Conservation (phyloP, 768 basidiomycete genomes). For the Podaxis sp. region DNA sequence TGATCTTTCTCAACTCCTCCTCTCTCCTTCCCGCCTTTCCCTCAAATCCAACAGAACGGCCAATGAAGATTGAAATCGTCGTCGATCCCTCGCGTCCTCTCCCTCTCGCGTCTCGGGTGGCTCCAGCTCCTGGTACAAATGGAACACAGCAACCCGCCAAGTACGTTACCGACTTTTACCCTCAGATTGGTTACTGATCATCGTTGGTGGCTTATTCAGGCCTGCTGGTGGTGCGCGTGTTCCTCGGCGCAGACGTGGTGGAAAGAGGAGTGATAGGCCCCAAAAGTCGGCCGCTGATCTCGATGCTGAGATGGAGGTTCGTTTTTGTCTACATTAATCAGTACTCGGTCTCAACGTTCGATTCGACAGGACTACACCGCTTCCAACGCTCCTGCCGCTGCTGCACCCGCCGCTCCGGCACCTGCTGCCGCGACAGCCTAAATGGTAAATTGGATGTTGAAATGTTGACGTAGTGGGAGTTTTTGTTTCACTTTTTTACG, state of each 20-base stretch:
- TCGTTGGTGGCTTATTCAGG: conserved; percentile 10
- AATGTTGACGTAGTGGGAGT: not conserved
- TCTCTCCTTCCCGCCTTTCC: conserved; percentile 34
- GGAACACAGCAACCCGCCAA: conserved; percentile 22
- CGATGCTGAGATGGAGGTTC: conserved; percentile 97
- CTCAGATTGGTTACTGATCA: not conserved
- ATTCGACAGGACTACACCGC: conserved; percentile 5
- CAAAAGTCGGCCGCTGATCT: conserved; percentile 85
- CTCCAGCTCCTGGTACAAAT: conserved; percentile 54
- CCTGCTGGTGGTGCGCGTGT: conserved; percentile 29
- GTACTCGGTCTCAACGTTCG: not conserved
- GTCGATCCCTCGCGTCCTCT: conserved; percentile 79
- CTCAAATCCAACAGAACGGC: conserved; percentile 68
- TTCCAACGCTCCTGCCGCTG: conserved; percentile 9
- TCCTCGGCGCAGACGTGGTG: conserved; percentile 47
- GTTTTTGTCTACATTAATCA: conserved; percentile 11
- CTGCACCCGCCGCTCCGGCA: not conserved
- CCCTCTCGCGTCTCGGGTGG: conserved; percentile 80
- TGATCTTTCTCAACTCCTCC: conserved; percentile 38
- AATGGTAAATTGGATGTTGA: not conserved
- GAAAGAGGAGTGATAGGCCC: conserved; percentile 59
- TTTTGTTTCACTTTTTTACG: not conserved
- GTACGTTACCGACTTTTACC: conserved; percentile 22
- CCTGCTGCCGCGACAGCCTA: conserved; percentile 4
- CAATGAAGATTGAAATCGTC: conserved; percentile 98